These are phyloP conservation scores for Pseudisothecium myosuroides DNA, from an alignment of 225 moss, liverwort and hornwort species.

Conservation along the genomic window DNA sequence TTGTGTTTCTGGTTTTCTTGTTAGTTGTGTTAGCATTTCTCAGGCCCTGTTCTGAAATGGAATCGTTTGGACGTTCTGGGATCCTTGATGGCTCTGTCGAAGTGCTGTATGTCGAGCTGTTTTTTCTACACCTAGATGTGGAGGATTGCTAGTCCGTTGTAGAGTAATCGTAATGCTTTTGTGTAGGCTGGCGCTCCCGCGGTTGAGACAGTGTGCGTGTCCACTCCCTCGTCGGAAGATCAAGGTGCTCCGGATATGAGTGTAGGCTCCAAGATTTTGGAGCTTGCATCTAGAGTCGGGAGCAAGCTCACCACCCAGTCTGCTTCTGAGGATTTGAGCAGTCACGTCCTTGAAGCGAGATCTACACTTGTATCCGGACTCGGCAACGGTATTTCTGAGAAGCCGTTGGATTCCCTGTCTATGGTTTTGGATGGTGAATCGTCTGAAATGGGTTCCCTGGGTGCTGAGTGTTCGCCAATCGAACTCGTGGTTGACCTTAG, in stretches of 20 bases:
- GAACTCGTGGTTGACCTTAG: neutral
- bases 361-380: neutral
- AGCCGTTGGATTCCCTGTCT: neutral
- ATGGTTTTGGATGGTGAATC: neutral
- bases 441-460: neutral
- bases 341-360: neutral
- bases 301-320: neutral
- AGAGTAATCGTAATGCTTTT: neutral
- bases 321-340: neutral
- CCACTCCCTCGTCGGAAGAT: neutral
- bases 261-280: neutral
- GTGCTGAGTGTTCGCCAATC: neutral
- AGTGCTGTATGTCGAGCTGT: neutral
- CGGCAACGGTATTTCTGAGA: neutral
- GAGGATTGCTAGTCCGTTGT: neutral
- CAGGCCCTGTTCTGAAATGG: neutral
- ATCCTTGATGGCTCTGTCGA: neutral
- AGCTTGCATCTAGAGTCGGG: neutral
- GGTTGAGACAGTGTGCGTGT: neutral
- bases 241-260: neutral
- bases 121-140: neutral
- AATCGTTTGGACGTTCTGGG: neutral
- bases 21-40: neutral
- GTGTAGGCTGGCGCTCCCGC: neutral
- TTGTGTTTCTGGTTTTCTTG: too few species aligned